Conservation (phyloP, 768 basidiomycete species). For the Chiua virens region DNA sequence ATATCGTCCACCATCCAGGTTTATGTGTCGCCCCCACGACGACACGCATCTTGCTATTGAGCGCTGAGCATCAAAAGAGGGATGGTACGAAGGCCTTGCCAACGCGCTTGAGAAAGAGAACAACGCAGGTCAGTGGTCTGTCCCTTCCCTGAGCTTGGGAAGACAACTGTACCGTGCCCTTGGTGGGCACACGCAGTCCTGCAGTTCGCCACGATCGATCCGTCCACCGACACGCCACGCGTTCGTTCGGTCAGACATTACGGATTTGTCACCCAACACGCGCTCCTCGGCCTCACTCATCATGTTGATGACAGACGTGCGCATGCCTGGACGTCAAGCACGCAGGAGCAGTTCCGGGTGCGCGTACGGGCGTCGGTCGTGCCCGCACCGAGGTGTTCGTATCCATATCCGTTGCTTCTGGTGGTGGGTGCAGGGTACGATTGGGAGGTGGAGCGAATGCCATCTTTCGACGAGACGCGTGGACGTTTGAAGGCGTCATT, state of each 20-base stretch:
- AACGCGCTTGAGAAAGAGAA: conserved; percentile 40
- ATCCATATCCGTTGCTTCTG: conserved; percentile 11
- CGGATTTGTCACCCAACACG: conserved; percentile 46
- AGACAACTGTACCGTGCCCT: background rate
- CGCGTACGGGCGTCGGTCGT: conserved; percentile 56
- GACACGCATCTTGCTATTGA: too few relatives aligned
- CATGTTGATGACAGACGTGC: conserved; percentile 68
- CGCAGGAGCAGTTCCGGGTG: conserved; percentile 74
- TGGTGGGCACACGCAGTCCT: conserved; percentile 39
- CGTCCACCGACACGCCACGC: conserved; percentile 41
- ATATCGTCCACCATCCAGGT: too few relatives aligned
- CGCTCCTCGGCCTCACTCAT: conserved; percentile 55
- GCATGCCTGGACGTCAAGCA: conserved; percentile 70
- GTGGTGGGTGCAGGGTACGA: conserved; percentile 26
- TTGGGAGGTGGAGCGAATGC: conserved; percentile 67
- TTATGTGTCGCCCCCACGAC: too few relatives aligned
- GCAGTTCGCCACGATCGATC: conserved; percentile 44
- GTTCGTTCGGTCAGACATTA: conserved; percentile 70
- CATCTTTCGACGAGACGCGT: conserved; percentile 59
- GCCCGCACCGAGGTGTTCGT: conserved; percentile 44
- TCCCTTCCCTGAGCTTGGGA: background rate
- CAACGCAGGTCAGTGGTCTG: conserved; percentile 31
- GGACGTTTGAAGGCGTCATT: conserved; percentile 68
- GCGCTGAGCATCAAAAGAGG: conserved; percentile 2
- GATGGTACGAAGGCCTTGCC: conserved; percentile 49